Base-by-base conservation (phyloP, 2,329 filamentous ascomycete species). In the Sclerotinia nivalis region DNA sequence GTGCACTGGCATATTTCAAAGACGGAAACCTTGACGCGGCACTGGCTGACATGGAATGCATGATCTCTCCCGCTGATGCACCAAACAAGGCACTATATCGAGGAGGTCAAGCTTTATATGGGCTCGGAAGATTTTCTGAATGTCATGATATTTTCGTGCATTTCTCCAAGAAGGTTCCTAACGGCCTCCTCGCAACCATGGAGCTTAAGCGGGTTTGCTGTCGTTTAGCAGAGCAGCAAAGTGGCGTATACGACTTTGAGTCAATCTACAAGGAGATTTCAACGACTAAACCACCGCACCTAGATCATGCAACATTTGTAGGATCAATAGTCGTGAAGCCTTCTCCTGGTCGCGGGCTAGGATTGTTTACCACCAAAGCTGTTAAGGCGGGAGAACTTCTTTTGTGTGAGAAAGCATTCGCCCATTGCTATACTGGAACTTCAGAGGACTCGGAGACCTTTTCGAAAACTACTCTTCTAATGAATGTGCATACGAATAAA, bases 11-110 rank as follows among this genome's bases (percentile, higher is more conserved):
- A 7, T 77, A 75, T 67, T 76, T 77, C 50, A 79, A 75, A 73
- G 76, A 66, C 18, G 74, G 73, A 56, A 73, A 71, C 67, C 81
- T 78, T 56, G 80, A 82, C 56, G 76, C 79, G 7, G 80, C 78
- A 9, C 73, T 82, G 3, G 25, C 56, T 12, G 79, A 82, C 71
- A 62, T 43, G 15, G 22, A 69, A 62, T 56, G 25, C 15, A 43
- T 59, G 43, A 31, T 52, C 12, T 62, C 58, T 20, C n/a, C 25
- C 58, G 5, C 34, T 2, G 45, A 66, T 37, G 34, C 34, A 13
- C 22, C 68, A 20, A 56, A 70, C 31, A 71, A 71, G 6, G 47
- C 68, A 59, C 43, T 71, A 31, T 68, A 71, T 20, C 70, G 64
- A 59, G 52, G 37, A 7, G 45, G 45, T 47, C 69, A 70, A 54